Evolutionary conservation across 306 rosid genomes (phyloP).

Genomic region (Cucumis melo): DNA sequence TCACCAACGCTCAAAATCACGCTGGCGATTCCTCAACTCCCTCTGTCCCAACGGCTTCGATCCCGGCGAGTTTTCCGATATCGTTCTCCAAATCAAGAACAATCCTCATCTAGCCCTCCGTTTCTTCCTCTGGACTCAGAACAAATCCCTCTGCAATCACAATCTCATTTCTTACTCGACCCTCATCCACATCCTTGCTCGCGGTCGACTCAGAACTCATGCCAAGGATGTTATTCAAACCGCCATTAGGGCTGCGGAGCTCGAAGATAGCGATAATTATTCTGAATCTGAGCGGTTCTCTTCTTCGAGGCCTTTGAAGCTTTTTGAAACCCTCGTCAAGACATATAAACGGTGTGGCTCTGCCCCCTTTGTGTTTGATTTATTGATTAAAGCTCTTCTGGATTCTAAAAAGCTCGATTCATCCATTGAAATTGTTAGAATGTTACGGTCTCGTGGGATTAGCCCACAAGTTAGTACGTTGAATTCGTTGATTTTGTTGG

Average conservation of each 20-base stretch:
- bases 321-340: slow-evolving; percentile 45
- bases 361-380: slow-evolving; percentile 71
- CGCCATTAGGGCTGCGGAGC: slow-evolving; percentile 25
- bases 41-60: slow-evolving; percentile 40
- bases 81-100: slow-evolving; percentile 35
- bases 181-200: slow-evolving; percentile 57
- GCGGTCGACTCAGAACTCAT: slow-evolving; percentile 39
- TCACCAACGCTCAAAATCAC: slow-evolving; percentile 62
- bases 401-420: slow-evolving; percentile 38
- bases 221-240: slow-evolving; percentile 34
- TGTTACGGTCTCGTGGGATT: slow-evolving; percentile 49
- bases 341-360: slow-evolving; percentile 50
- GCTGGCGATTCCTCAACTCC: slow-evolving; percentile 49
- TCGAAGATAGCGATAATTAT: neutral
- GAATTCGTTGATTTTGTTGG: slow-evolving; percentile 44
- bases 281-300: slow-evolving; percentile 1
- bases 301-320: slow-evolving; percentile 24
- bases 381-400: slow-evolving; percentile 49
- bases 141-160: slow-evolving; percentile 47
- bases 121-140: slow-evolving; percentile 53
- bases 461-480: slow-evolving; percentile 46
- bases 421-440: slow-evolving; percentile 34
- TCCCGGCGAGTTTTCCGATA: slow-evolving; percentile 43
- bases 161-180: slow-evolving; percentile 49
- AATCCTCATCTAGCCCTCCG: slow-evolving; percentile 62